A percentile compares a stretch with the other conserved stretches of the same genome.
These are phyloP conservation scores for Dryadomyces quercivorus DNA, from an alignment of 2,329 filamentous ascomycete species.

Conservation along the genomic window DNA sequence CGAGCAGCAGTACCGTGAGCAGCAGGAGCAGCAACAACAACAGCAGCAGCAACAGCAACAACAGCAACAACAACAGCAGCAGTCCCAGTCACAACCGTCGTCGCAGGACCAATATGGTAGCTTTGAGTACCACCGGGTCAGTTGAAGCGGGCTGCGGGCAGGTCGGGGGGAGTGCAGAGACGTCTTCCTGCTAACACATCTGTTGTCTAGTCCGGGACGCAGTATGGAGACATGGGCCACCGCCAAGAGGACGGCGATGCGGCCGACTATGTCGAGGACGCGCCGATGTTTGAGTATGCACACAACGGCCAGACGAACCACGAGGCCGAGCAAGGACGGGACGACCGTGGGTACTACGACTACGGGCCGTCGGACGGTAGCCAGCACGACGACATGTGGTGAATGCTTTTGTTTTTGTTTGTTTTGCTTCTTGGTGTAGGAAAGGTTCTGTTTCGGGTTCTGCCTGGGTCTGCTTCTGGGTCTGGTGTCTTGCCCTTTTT, in stretches of 20 bases:
- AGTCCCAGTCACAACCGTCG: conserved; percentile 11
- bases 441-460: neutral
- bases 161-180: too few relatives aligned
- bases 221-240: conserved; percentile 17
- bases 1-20: conserved; percentile 13
- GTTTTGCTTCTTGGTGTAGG: neutral
- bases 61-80: conserved; percentile 7
- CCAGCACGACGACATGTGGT: conserved; percentile 15
- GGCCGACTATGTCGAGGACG: conserved; percentile 21
- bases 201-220: neutral
- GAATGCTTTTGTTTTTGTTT: too few relatives aligned
- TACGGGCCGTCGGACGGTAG: conserved; percentile 11
- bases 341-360: conserved; percentile 14
- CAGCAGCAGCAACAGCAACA: too few relatives aligned
- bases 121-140: conserved; percentile 25
- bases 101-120: conserved; percentile 16
- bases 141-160: conserved; percentile 6
- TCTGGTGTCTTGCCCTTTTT: neutral
- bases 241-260: conserved; percentile 11
- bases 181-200: conserved; percentile 9
- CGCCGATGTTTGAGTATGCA: conserved; percentile 23
- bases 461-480: too few relatives aligned
- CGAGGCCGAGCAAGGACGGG: neutral
- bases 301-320: conserved; percentile 12
- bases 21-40: conserved; percentile 11